phyloP scores from a whole-genome alignment of 2,329 filamentous ascomycete genomes.

The Apiospora arundinis region DNA sequence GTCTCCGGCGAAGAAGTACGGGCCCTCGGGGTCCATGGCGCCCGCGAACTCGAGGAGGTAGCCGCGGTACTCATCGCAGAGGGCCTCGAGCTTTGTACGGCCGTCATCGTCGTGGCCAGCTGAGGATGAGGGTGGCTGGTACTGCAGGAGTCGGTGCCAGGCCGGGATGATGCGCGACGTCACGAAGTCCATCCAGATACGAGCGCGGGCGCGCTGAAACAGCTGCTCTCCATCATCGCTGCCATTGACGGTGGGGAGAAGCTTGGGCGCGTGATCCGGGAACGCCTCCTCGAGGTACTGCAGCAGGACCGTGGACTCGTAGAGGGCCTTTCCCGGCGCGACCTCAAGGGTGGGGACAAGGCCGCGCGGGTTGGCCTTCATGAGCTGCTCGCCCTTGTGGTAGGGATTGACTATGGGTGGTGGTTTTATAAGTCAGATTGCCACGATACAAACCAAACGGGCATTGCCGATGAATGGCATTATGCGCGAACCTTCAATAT shows the following conservation, averaged over 20 bases:
- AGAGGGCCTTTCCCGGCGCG: conserved; percentile 52
- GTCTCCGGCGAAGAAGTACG: conserved; percentile 56
- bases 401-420: conserved; percentile 60
- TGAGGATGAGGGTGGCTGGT: conserved; percentile 30
- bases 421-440: too few species aligned
- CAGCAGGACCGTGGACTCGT: conserved; percentile 62
- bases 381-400: conserved; percentile 58
- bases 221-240: conserved; percentile 42
- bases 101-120: conserved; percentile 28
- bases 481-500: conserved; percentile 47
- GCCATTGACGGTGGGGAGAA: conserved; percentile 45
- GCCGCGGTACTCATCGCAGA: conserved; percentile 55
- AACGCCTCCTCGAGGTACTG: conserved; percentile 68
- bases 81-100: conserved; percentile 39
- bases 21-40: conserved; percentile 54
- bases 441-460: background rate
- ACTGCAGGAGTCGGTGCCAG: conserved; percentile 52
- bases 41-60: conserved; percentile 56
- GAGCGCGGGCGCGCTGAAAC: conserved; percentile 56
- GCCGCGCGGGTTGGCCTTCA: conserved; percentile 63
- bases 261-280: conserved; percentile 44
- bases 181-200: conserved; percentile 65
- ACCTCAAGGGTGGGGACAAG: conserved; percentile 60
- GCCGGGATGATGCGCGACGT: conserved; percentile 60
- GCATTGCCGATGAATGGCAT: too few species aligned